phyloP scores from a whole-genome alignment of 1,139 yeast genomes.

The Debaryomyces singareniensis region DNA sequence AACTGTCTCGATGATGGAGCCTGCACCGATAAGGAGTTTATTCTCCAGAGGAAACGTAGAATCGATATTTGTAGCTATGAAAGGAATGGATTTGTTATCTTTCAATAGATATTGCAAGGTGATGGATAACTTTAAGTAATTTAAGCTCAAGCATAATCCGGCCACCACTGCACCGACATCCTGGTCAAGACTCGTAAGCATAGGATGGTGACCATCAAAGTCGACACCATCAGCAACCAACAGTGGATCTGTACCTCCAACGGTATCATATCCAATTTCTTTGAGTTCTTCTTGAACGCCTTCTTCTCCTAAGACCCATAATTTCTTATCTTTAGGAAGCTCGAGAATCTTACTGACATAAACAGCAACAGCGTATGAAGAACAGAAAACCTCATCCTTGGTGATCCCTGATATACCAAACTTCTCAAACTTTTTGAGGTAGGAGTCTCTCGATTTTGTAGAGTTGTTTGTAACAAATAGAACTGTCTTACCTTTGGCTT shows the following conservation, averaged over 20 bases:
- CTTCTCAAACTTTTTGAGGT: conserved; percentile 66
- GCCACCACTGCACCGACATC: conserved; percentile 83
- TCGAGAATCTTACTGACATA: conserved; percentile 72
- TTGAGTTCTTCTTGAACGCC: conserved; percentile 40
- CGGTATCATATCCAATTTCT: conserved; percentile 35
- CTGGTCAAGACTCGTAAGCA: conserved; percentile 49
- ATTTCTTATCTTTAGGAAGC: conserved; percentile 53
- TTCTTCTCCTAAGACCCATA: conserved; percentile 42
- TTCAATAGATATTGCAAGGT: conserved; percentile 71
- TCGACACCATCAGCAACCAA: conserved; percentile 23
- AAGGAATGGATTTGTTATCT: conserved; percentile 59
- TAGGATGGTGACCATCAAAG: conserved; percentile 28
- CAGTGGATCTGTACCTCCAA: conserved; percentile 36
- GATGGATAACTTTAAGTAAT: conserved; percentile 74
- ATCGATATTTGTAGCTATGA: conserved; percentile 93
- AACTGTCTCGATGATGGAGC: conserved; percentile 81
- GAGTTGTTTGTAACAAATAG: conserved; percentile 94
- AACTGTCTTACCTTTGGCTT: conserved; percentile 46
- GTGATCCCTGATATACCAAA: conserved; percentile 62
- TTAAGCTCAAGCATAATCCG: conserved; percentile 72
- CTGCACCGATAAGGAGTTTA: conserved; percentile 86
- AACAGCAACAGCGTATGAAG: conserved; percentile 87
- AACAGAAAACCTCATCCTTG: conserved; percentile 79
- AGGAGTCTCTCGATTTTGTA: conserved; percentile 77
- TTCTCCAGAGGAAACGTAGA: conserved; percentile 92